phyloP scores from a whole-genome alignment of 352 stramenopile species.

The Phytophthora agathidicida region DNA sequence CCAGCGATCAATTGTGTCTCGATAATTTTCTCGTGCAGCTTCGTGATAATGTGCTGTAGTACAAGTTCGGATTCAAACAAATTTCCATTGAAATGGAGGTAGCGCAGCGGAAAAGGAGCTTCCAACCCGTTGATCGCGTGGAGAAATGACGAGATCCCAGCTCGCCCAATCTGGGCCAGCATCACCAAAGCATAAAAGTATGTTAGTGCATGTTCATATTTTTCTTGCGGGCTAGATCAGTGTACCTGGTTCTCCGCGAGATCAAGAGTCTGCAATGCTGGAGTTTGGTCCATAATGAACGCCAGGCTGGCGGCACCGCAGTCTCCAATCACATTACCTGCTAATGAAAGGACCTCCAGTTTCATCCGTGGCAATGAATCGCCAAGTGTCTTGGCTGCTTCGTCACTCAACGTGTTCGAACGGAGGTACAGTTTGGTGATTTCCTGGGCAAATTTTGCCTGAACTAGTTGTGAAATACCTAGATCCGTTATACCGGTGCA shows the following conservation, averaged over 20 bases:
- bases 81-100: conserved; percentile 49
- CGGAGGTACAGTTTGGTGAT: conserved; percentile 50
- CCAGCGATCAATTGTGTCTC: conserved; percentile 33
- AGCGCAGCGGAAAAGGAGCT: conserved; percentile 41
- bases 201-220: too few species aligned
- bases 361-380: conserved; percentile 21
- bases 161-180: conserved; percentile 38
- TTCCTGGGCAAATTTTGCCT: conserved; percentile 8
- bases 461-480: conserved; percentile 19
- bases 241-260: conserved; percentile 60
- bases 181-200: too few species aligned
- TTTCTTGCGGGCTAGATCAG: too few species aligned
- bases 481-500: conserved; percentile 46
- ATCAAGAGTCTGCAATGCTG: conserved; percentile 45
- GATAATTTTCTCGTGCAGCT: conserved; percentile 53
- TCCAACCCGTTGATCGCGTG: conserved; percentile 41
- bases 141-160: conserved; percentile 40
- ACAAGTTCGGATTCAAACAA: not conserved
- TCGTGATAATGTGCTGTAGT: conserved; percentile 30
- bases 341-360: conserved; percentile 42
- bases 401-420: conserved; percentile 49
- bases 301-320: conserved; percentile 45
- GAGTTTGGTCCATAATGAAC: conserved; percentile 50
- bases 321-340: conserved; percentile 53
- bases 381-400: conserved; percentile 22